Evolutionary conservation across 1,284 basidiomycete species (phyloP).

Genomic region (Boletus austroedulis): DNA sequence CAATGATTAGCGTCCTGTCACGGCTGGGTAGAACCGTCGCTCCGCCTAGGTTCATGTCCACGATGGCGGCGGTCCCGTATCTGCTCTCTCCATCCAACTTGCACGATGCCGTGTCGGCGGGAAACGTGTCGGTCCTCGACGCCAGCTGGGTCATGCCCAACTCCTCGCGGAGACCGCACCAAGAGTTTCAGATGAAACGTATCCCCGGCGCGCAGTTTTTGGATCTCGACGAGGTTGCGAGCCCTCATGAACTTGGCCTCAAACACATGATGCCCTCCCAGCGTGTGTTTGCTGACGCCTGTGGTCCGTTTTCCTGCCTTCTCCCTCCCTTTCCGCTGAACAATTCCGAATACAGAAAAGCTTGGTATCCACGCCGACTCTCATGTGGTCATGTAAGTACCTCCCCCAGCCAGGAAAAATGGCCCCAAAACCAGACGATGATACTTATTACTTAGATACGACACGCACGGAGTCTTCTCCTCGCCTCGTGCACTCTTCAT

Average conservation of each 20-base stretch:
- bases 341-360: conserved; percentile 44
- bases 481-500: conserved; percentile 89
- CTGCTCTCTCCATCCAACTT: conserved; percentile 53
- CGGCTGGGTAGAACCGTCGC: conserved; percentile 13
- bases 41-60: conserved; percentile 35
- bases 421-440: conserved; percentile 8
- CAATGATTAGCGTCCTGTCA: conserved; percentile 2
- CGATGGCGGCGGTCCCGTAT: conserved; percentile 41
- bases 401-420: conserved; percentile 2
- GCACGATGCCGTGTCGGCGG: conserved; percentile 36
- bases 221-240: conserved; percentile 80
- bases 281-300: conserved; percentile 74
- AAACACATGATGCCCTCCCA: conserved; percentile 92
- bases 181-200: conserved; percentile 67
- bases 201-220: conserved; percentile 78
- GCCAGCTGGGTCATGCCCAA: conserved; percentile 90
- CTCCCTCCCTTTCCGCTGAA: conserved; percentile 8
- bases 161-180: conserved; percentile 57
- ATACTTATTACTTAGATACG: conserved; percentile 70
- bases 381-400: conserved; percentile 76
- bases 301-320: conserved; percentile 51
- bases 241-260: conserved; percentile 67
- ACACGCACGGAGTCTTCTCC: conserved; percentile 84
- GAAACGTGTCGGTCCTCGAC: conserved; percentile 59
- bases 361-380: conserved; percentile 74